These are phyloP conservation scores for Chalciporus piperatus DNA, from an alignment of 768 basidiomycete species.

Conservation along the genomic window DNA sequence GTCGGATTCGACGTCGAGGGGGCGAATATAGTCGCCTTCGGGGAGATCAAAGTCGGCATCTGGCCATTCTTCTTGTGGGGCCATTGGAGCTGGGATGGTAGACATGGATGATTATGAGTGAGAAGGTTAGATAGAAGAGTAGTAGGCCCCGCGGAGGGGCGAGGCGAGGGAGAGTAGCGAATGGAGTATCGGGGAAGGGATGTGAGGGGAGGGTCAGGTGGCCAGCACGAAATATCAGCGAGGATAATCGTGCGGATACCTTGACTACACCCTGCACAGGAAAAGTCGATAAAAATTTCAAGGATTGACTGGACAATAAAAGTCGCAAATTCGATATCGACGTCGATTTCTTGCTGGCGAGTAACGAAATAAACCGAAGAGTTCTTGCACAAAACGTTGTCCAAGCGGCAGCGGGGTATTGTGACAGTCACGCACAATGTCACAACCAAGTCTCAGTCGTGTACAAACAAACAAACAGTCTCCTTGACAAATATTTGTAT, in stretches of 20 bases:
- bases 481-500: conserved; percentile 6
- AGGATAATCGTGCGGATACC: conserved; percentile 5
- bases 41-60: conserved; percentile 87
- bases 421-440: conserved; percentile 10
- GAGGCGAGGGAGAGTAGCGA: conserved; percentile 12
- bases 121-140: conserved; percentile 18
- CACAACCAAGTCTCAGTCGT: conserved; percentile 7
- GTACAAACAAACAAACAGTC: conserved; percentile 19
- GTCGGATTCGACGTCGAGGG: conserved; percentile 56
- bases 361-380: background rate
- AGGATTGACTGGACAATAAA: conserved; percentile 6
- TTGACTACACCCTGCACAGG: conserved; percentile 1
- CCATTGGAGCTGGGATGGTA: conserved; percentile 56
- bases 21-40: conserved; percentile 66
- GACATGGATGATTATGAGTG: conserved; percentile 43
- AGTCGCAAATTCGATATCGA: background rate
- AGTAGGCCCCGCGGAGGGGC: conserved; percentile 22
- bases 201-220: background rate
- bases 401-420: conserved; percentile 1
- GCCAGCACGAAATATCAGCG: conserved; percentile 1
- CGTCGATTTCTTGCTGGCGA: background rate
- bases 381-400: background rate
- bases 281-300: conserved; percentile 1
- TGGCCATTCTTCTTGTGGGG: conserved; percentile 75
- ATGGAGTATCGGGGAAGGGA: background rate